Evolutionary conservation across 2,329 filamentous ascomycete species (phyloP).

Genomic region (Phaeosphaeria sp.): DNA sequence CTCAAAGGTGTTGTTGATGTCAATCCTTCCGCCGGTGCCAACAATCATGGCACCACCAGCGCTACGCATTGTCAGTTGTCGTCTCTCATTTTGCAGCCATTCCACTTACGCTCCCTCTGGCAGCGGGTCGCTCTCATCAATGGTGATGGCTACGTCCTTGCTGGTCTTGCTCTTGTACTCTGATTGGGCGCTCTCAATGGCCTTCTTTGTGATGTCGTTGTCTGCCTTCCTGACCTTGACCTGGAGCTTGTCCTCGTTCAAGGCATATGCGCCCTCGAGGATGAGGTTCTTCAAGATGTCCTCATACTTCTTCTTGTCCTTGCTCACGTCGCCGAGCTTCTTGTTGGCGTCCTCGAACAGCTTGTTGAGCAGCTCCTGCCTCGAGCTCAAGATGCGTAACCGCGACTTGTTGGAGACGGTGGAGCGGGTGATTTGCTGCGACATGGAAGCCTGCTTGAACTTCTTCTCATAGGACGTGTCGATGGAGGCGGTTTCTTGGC

Average conservation of each 20-base stretch:
- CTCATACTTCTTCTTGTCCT: constrained; percentile 78
- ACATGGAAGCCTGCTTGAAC: constrained; percentile 98
- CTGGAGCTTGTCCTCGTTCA: constrained; percentile 79
- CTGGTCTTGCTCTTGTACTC: constrained; percentile 84
- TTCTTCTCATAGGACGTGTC: constrained; percentile 96
- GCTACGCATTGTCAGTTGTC: constrained; percentile 56
- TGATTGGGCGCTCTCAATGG: constrained; percentile 74
- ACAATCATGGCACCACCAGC: constrained; percentile 83
- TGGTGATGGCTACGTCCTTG: constrained; percentile 70
- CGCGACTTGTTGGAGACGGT: constrained; percentile 96
- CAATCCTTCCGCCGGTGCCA: constrained; percentile 88
- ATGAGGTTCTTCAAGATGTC: constrained; percentile 78
- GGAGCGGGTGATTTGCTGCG: constrained; percentile 96
- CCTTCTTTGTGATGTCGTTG: constrained; percentile 75
- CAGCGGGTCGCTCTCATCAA: constrained; percentile 81
- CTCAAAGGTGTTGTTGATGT: constrained; percentile 98
- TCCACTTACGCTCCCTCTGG: constrained; percentile 79
- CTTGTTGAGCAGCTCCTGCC: constrained; percentile 88
- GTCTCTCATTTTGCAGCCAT: neutral
- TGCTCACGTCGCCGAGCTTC: constrained; percentile 70
- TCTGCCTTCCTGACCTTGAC: constrained; percentile 83
- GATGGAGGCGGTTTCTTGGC: constrained; percentile 91
- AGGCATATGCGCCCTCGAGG: constrained; percentile 86
- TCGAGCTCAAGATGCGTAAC: constrained; percentile 82
- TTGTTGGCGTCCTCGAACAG: constrained; percentile 83